Base-by-base conservation (phyloP, 2,329 filamentous ascomycete genomes). In the Spiromastix sp. region DNA sequence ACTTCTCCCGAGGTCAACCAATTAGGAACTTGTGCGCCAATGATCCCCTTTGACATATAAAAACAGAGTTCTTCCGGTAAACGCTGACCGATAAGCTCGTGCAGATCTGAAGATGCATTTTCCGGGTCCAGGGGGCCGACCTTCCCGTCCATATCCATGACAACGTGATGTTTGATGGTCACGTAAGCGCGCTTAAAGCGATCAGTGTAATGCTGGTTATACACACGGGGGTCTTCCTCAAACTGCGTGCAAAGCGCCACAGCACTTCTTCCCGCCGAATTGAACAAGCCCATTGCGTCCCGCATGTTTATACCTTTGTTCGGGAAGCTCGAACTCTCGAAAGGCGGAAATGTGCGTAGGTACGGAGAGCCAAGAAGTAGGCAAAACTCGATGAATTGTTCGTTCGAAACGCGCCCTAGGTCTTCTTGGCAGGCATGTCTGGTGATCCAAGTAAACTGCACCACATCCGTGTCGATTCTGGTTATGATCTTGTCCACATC, bases 31-130 rank as follows among this genome's bases (percentile, higher is more conserved):
- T 84, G 77, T 16, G 85, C 71, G 18, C 84, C 77, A 44, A 96
- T 76, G 28, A 95, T 65, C 21, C 85, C 91, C 34, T 74, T 79
- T 39, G 85, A 86, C 32, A 95, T 70, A 56, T 96, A 96, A 57
- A 85, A 82, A 55, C 89, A 87, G 12, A 96, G 68, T 59, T 98
- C 91, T 26, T 86, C 78, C 0, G 91, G 86, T 4, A 98, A 68
- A 40, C 87, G 81, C 40, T 93, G 75, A n/a, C 86, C 86, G 42
- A 95, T 75, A 53, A 95, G 87, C 51, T 89, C 80, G 53, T 93
- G 84, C 45, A 91, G 79, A 54, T 96, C 87, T 30, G 72, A 73
- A 2, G 91, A 87, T 13, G 86, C 73, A 36, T 76, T 70, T 5
- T 84, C 80, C 36, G 70, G 72, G 48, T 87, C 79, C 48, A 85